A percentile compares a stretch with the other conserved stretches of the same genome.
Evolutionary conservation across 768 basidiomycete species (phyloP).

Genomic region (Rickenella mellea): DNA sequence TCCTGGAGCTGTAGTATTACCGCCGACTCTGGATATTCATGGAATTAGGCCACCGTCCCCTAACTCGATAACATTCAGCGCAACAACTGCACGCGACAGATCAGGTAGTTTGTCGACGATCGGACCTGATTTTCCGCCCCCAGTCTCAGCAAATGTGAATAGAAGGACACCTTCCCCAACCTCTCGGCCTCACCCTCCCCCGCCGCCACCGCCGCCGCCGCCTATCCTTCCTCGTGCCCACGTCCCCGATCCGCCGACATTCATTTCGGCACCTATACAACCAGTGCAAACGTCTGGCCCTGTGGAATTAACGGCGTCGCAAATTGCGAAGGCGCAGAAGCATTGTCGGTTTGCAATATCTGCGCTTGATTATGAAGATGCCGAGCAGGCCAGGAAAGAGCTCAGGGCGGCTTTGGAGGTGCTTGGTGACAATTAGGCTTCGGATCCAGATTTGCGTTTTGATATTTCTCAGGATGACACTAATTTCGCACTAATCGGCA

Average conservation of each 20-base stretch:
- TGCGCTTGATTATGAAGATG: conserved; percentile 93
- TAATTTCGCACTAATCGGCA: no score
- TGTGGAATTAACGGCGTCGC: conserved; percentile 49
- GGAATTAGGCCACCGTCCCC: no score
- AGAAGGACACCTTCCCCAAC: conserved; percentile 8
- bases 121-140: conserved; percentile 1
- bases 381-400: conserved; percentile 77
- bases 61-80: no score
- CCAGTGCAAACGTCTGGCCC: conserved; percentile 10
- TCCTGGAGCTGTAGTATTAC: conserved; percentile 2
- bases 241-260: not conserved
- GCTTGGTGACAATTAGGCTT: conserved; percentile 36
- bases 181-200: conserved; percentile 6
- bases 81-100: no score
- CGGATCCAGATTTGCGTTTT: no score
- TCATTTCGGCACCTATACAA: conserved; percentile 5
- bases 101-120: conserved; percentile 12
- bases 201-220: conserved; percentile 14
- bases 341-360: conserved; percentile 91
- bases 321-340: conserved; percentile 75
- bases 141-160: conserved; percentile 3
- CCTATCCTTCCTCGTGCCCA: not conserved
- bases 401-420: conserved; percentile 63
- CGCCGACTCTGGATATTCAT: conserved; percentile 4
- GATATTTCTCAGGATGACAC: no score